These are phyloP conservation scores for Physcomitrium patens DNA, from an alignment of 225 moss, liverwort and hornwort genomes.

Conservation along the genomic window DNA sequence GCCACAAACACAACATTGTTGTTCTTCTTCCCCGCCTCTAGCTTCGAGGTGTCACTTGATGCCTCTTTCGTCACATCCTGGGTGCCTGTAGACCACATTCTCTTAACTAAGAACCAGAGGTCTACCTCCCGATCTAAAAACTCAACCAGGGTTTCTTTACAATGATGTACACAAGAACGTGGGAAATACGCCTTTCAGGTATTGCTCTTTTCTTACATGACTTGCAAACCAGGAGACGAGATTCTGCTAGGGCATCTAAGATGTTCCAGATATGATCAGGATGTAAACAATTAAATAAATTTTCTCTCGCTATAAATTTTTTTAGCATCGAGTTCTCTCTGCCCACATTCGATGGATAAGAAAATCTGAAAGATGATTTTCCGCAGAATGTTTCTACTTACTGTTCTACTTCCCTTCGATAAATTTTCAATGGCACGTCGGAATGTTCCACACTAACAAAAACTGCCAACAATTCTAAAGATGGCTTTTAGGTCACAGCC, in stretches of 20 bases:
- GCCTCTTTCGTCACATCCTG: slow-evolving; percentile 38
- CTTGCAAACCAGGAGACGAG: background rate
- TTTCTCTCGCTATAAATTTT: background rate
- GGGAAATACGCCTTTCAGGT: background rate
- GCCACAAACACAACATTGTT: slow-evolving; percentile 79
- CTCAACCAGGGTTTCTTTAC: background rate
- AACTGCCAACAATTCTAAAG: background rate
- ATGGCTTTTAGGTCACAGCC: background rate
- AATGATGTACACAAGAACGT: background rate
- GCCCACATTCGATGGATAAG: background rate
- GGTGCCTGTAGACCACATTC: slow-evolving; percentile 33
- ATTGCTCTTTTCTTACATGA: background rate
- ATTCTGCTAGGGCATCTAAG: background rate
- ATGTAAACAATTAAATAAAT: background rate
- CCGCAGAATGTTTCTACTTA: background rate
- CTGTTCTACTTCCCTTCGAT: background rate
- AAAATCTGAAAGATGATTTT: background rate
- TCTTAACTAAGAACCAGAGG: slow-evolving; percentile 27
- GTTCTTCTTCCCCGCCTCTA: slow-evolving; percentile 58
- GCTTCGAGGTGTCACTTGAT: slow-evolving; percentile 27
- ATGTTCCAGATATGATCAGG: background rate
- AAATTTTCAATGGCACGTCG: background rate
- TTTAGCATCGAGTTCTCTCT: background rate
- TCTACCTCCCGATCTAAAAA: background rate
- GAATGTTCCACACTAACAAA: background rate